Evolutionary conservation across 2,329 filamentous ascomycete species (phyloP).

Genomic region (Grosmannia clavigera): DNA sequence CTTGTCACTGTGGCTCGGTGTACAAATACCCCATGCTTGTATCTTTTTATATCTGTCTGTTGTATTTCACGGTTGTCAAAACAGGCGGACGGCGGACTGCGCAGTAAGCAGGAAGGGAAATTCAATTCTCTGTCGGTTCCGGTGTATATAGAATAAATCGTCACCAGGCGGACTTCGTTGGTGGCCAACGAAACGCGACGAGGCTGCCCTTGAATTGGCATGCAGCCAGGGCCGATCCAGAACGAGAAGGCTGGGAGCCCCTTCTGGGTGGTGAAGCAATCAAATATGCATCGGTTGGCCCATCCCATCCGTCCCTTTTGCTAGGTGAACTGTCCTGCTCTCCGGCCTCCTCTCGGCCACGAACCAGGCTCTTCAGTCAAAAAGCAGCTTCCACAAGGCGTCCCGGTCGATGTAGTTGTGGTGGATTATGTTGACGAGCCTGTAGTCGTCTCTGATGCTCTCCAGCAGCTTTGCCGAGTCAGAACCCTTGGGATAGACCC

Average conservation of each 20-base stretch:
- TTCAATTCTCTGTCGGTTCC: neutral
- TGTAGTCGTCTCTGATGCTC: slow-evolving; percentile 54
- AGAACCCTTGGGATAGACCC: slow-evolving; percentile 68
- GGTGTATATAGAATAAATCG: neutral
- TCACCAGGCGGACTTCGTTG: neutral
- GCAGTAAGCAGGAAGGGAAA: neutral
- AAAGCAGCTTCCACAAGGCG: slow-evolving; percentile 58
- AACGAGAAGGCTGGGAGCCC: neutral
- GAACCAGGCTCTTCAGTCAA: neutral
- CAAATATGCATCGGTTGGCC: neutral
- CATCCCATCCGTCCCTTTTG: neutral
- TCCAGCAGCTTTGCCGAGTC: slow-evolving; percentile 61
- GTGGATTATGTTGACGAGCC: slow-evolving; percentile 86
- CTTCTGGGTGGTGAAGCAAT: neutral
- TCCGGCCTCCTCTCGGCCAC: neutral
- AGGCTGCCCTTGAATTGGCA: neutral
- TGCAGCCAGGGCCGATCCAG: neutral
- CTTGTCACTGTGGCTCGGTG: neutral
- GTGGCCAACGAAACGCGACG: neutral
- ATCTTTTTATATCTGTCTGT: neutral
- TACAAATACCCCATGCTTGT: neutral
- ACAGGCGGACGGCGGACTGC: neutral
- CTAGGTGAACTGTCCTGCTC: neutral
- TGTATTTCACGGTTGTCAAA: neutral
- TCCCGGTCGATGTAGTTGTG: slow-evolving; percentile 62